Conservation (phyloP, 2,329 filamentous ascomycete genomes). For the Tolypocladium tundrense region DNA sequence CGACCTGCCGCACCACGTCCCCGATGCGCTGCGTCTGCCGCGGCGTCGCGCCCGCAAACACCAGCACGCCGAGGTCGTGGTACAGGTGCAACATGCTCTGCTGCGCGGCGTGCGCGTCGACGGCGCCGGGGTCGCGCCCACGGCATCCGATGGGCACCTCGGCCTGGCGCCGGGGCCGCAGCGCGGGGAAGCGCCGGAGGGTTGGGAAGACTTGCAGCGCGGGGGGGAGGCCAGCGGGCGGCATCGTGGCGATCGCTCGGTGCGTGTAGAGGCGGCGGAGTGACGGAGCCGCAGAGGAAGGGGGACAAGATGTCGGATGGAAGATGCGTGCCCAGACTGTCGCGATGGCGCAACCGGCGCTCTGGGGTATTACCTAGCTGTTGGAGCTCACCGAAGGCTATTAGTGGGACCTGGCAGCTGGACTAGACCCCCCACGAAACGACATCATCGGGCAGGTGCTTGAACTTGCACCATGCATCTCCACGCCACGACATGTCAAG, state of each 20-base stretch:
- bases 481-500: conserved; percentile 11
- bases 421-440: neutral
- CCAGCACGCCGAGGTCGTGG: conserved; percentile 20
- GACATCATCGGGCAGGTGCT: neutral
- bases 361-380: neutral
- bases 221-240: conserved; percentile 4
- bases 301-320: neutral
- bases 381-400: neutral
- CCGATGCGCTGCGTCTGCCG: conserved; percentile 12
- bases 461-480: neutral
- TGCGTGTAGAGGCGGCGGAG: neutral
- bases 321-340: neutral
- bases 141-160: conserved; percentile 5
- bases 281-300: neutral
- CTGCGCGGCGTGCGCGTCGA: neutral
- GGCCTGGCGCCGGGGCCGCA: conserved; percentile 9
- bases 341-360: neutral
- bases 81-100: conserved; percentile 12
- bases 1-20: conserved; percentile 8
- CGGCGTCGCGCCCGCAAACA: conserved; percentile 15
- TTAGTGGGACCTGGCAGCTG: neutral
- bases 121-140: neutral
- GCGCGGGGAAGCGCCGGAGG: conserved; percentile 10
- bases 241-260: neutral
- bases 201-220: conserved; percentile 12